Evolutionary conservation across 1,284 basidiomycete genomes (phyloP), one percentile per base, ranked within the genome.

Genomic region (Naganishia sp.): DNA sequence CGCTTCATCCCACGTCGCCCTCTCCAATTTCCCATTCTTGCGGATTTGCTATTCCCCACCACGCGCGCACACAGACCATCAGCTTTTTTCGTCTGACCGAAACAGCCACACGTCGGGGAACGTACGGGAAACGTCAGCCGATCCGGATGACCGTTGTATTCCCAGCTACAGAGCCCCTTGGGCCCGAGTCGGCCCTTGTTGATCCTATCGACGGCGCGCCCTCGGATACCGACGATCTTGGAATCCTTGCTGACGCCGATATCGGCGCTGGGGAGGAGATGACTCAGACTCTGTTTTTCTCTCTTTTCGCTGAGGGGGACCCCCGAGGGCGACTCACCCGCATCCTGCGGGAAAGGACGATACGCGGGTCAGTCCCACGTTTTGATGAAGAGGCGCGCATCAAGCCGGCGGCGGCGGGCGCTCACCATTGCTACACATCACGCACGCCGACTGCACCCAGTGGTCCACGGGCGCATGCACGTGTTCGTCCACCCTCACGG

Each of bases 201-300:
- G 61, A 68, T 63, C 36, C 66, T 31, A 43, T 68, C 66, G 16
- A 68, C 61, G 2, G 39, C 61, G n/a, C 66, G 54, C 13, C 66
- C 66, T 42, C 66, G 46, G 21, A 68, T 64, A 21, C 66, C 66
- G n/a, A 68, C 66, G 44, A 68, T 68, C 63, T 68, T 68, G 63
- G 45, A 49, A 43, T 68, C 66, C 53, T 66, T 66, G 39, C 55
- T 53, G n/a, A 68, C 66, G 15, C 60, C 66, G 25, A 68, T 68
- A 23, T 68, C 66, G 15, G 66, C 61, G 15, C 66, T 63, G 43
- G 42, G 33, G 43, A 43, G 42, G 21, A n/a, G 23, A 42, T 36
- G n/a, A 36, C 25, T 57, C 18, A 53, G 25, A 31, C 36, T n/a
- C 13, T 44, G 10, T 28, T 28, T 28, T 28, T 5, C 28, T 28